phyloP scores from a whole-genome alignment of 768 basidiomycete species.

The Thelephora aurantiotincta region DNA sequence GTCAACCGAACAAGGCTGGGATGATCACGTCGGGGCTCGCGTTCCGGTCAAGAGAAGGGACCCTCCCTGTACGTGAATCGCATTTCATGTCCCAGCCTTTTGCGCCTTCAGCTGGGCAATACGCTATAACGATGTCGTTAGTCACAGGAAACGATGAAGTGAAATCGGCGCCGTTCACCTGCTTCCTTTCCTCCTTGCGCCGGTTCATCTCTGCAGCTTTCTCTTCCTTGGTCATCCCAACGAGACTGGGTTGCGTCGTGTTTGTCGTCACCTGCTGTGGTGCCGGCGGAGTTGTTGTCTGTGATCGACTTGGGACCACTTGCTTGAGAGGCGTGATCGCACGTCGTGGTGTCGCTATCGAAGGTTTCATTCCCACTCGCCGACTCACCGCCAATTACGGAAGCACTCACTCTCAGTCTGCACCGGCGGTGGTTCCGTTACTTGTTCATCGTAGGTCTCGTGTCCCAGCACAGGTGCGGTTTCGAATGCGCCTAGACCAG shows the following conservation, averaged over 20 bases:
- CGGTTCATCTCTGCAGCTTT: conserved; percentile 88
- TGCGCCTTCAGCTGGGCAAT: not conserved
- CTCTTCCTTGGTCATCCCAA: conserved; percentile 70
- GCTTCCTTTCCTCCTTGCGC: conserved; percentile 83
- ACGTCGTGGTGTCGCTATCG: too few species aligned
- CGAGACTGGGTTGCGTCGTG: conserved; percentile 16
- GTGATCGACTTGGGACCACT: too few species aligned
- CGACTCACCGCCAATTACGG: too few species aligned
- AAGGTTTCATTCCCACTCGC: too few species aligned
- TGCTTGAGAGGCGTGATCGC: too few species aligned
- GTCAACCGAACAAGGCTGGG: not conserved
- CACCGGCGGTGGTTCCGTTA: too few species aligned
- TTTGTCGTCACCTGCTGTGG: too few species aligned
- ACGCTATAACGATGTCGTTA: not conserved
- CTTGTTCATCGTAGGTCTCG: too few species aligned
- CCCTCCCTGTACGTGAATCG: not conserved
- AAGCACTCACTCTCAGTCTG: too few species aligned
- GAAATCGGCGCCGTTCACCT: conserved; percentile 29
- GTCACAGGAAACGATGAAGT: not conserved
- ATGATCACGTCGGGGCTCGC: not conserved
- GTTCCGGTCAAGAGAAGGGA: not conserved
- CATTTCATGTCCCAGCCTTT: not conserved
- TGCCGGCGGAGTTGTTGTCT: too few species aligned
- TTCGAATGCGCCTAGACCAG: conserved; percentile 18
- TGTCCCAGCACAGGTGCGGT: conserved; percentile 14